These are phyloP conservation scores for Tirmania nivea DNA, from an alignment of 495 filamentous ascomycete species.

Conservation along the genomic window DNA sequence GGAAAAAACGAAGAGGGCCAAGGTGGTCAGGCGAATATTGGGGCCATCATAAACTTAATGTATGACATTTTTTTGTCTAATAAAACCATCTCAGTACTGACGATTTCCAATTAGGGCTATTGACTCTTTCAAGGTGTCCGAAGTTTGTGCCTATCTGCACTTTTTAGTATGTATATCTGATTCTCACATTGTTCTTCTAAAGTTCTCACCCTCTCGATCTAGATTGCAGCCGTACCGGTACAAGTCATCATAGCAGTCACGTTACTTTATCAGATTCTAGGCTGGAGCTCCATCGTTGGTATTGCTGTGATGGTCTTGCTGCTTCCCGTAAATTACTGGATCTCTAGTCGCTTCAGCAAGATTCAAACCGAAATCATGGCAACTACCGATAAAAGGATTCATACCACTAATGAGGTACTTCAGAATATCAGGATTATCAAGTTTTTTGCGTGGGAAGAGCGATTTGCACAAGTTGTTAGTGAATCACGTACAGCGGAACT, in stretches of 20 bases:
- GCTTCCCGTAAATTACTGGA: conserved; percentile 68
- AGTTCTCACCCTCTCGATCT: neutral
- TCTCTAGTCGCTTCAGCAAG: conserved; percentile 61
- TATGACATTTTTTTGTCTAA: conserved; percentile 5
- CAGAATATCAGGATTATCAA: conserved; percentile 99
- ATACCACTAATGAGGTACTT: conserved; percentile 88
- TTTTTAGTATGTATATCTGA: conserved; percentile 33
- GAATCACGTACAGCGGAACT: conserved; percentile 71
- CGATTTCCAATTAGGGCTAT: conserved; percentile 31
- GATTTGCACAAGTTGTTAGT: conserved; percentile 67
- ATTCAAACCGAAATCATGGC: conserved; percentile 81
- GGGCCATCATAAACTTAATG: conserved; percentile 98
- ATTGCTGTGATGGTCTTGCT: conserved; percentile 79
- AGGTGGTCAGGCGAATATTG: conserved; percentile 65
- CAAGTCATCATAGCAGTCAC: conserved; percentile 53
- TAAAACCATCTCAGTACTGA: no score
- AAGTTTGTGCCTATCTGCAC: conserved; percentile 78
- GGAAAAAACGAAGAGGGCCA: conserved; percentile 23
- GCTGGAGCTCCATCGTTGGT: conserved; percentile 80
- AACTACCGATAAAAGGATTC: conserved; percentile 87
- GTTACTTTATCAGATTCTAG: conserved; percentile 73
- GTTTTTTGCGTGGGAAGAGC: conserved; percentile 95
- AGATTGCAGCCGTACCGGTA: conserved; percentile 49
- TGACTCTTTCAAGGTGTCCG: conserved; percentile 94
- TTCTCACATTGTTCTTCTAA: neutral